Conservation (phyloP, 2,329 filamentous ascomycete genomes). For the Diplocarpon rosae region DNA sequence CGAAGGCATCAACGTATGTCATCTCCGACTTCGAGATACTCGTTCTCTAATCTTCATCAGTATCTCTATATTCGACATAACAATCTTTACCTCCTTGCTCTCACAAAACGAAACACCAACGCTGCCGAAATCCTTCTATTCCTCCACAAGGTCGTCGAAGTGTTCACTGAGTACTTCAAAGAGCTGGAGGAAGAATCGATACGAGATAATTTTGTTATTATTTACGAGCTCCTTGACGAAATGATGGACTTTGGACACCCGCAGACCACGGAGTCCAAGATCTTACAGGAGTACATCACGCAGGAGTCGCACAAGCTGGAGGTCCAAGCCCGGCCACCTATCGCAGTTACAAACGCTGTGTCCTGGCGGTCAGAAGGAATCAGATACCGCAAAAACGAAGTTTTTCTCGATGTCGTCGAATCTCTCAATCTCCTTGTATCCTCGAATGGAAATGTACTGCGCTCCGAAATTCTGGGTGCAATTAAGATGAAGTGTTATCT, state of each 20-base stretch:
- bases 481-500: conserved; percentile 99
- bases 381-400: conserved; percentile 97
- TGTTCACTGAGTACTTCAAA: conserved; percentile 99
- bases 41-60: conserved; percentile 34
- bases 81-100: conserved; percentile 93
- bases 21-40: neutral
- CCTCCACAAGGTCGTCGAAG: conserved; percentile 94
- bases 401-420: conserved; percentile 95
- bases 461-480: conserved; percentile 90
- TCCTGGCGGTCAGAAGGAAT: conserved; percentile 98
- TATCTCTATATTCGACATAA: conserved; percentile 99
- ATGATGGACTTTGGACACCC: conserved; percentile 99
- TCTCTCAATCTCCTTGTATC: conserved; percentile 93
- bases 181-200: conserved; percentile 98
- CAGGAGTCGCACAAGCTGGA: conserved; percentile 99
- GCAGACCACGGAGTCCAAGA: conserved; percentile 96
- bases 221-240: conserved; percentile 96
- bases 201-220: conserved; percentile 97
- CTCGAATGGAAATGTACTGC: conserved; percentile 85
- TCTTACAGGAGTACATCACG: conserved; percentile 97
- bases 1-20: conserved; percentile 87
- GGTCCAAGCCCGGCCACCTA: conserved; percentile 88
- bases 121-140: conserved; percentile 97
- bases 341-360: conserved; percentile 95
- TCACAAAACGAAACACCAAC: conserved; percentile 98